Percentiles rank a stretch among this genome's conserved stretches.
Evolutionary conservation across 2,329 filamentous ascomycete genomes (phyloP).

Genomic region (Cytospora chrysosperma): DNA sequence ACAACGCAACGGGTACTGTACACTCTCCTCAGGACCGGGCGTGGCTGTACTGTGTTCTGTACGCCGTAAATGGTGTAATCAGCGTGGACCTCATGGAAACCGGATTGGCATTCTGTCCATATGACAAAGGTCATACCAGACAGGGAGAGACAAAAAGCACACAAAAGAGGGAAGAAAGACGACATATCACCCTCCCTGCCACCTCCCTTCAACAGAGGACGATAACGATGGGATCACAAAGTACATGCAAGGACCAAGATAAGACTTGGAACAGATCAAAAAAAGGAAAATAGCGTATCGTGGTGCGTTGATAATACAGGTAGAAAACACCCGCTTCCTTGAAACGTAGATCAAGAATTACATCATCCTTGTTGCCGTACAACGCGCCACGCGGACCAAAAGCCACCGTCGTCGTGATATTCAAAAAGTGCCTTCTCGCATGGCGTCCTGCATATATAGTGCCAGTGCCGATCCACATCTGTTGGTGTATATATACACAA

Average conservation of each 20-base stretch:
- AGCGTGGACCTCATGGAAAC: too few relatives aligned
- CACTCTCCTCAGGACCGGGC: too few relatives aligned
- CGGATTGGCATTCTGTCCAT: too few relatives aligned
- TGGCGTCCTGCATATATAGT: constrained; percentile 5
- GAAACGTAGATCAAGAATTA: neutral
- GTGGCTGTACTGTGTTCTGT: too few relatives aligned
- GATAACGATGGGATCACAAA: neutral
- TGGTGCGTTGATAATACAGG: constrained; percentile 3
- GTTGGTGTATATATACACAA: constrained; percentile 3
- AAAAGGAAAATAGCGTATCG: neutral
- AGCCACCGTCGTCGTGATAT: constrained; percentile 9
- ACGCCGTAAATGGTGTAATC: too few relatives aligned
- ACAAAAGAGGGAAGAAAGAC: too few relatives aligned
- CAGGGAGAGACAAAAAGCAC: too few relatives aligned
- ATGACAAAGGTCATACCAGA: too few relatives aligned
- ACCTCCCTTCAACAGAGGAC: too few relatives aligned
- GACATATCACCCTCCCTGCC: too few relatives aligned
- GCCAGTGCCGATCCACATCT: constrained; percentile 18
- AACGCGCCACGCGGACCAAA: neutral
- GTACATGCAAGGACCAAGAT: neutral
- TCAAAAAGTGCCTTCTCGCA: constrained; percentile 10
- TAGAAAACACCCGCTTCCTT: neutral
- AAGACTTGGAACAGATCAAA: neutral
- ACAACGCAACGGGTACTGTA: too few relatives aligned
- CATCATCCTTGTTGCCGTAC: neutral